Conservation (phyloP, 1,139 yeast species). For the Scheffersomyces parashehatae region DNA sequence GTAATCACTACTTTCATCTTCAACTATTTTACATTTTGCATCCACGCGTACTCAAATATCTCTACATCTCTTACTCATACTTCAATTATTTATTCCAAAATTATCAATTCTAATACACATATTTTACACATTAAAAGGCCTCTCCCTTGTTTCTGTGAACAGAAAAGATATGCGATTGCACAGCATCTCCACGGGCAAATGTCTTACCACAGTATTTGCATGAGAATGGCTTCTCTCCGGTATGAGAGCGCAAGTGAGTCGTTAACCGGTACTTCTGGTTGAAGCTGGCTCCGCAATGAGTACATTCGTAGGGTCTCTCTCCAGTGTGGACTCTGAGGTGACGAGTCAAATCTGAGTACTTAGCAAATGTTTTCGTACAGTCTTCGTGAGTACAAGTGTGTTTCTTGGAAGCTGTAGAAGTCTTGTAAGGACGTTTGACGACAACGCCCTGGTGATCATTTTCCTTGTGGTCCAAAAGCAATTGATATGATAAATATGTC, state of each 20-base stretch:
- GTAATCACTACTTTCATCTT: no score
- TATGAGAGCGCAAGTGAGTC: slow-evolving; percentile 26
- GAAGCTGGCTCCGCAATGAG: slow-evolving; percentile 22
- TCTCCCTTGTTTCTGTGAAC: slow-evolving; percentile 10
- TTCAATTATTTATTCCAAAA: slow-evolving; percentile 1
- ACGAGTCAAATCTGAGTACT: slow-evolving; percentile 24
- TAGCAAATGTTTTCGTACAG: slow-evolving; percentile 21
- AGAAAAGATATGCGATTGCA: slow-evolving; percentile 24
- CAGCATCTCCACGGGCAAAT: slow-evolving; percentile 31
- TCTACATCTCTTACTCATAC: neutral
- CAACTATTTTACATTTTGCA: no score
- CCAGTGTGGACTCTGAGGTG: slow-evolving; percentile 28
- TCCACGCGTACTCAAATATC: no score
- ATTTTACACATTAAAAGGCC: neutral
- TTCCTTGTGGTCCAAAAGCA: slow-evolving; percentile 9
- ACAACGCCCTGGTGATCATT: slow-evolving; percentile 6
- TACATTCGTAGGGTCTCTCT: slow-evolving; percentile 26
- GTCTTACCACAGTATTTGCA: slow-evolving; percentile 24
- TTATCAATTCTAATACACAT: neutral
- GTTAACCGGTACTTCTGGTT: slow-evolving; percentile 27
- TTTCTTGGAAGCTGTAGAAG: slow-evolving; percentile 13
- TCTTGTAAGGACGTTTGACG: slow-evolving; percentile 13
- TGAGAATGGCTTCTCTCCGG: slow-evolving; percentile 29
- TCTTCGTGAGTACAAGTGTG: slow-evolving; percentile 18
- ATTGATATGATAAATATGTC: slow-evolving; percentile 12